phyloP scores from a whole-genome alignment of 805 yeast species.

The Candida ortonii region DNA sequence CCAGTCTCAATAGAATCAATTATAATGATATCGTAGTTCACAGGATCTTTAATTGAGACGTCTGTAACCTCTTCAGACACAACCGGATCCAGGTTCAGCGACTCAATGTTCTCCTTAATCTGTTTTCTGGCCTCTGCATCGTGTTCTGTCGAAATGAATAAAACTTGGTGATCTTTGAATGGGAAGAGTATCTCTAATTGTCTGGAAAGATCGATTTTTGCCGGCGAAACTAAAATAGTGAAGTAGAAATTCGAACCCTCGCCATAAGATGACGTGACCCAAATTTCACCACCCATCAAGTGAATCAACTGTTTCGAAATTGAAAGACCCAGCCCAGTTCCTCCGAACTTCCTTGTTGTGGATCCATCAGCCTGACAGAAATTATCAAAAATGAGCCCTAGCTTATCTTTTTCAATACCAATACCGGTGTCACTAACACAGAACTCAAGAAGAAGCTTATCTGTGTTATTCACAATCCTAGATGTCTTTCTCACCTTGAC shows the following conservation, averaged over 20 bases:
- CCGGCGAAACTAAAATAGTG: constrained; percentile 76
- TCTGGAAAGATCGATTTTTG: constrained; percentile 56
- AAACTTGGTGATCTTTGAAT: constrained; percentile 64
- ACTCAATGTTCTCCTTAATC: constrained; percentile 48
- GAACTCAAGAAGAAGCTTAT: constrained; percentile 63
- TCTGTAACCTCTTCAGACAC: constrained; percentile 51
- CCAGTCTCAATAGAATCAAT: constrained; percentile 80
- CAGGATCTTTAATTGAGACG: constrained; percentile 54
- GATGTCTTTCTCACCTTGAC: constrained; percentile 63
- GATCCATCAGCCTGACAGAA: constrained; percentile 95
- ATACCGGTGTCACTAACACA: constrained; percentile 91
- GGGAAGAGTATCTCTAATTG: constrained; percentile 70
- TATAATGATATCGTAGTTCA: constrained; percentile 74
- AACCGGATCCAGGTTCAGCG: constrained; percentile 62
- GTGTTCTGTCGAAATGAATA: constrained; percentile 68
- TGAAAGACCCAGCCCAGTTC: constrained; percentile 86
- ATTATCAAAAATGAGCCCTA: constrained; percentile 82
- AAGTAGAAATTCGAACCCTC: constrained; percentile 81
- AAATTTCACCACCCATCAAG: constrained; percentile 90
- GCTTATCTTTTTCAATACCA: constrained; percentile 81
- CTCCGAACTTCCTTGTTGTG: constrained; percentile 88
- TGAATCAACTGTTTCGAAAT: constrained; percentile 85
- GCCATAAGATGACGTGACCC: constrained; percentile 83
- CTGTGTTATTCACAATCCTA: constrained; percentile 34
- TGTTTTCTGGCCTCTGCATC: constrained; percentile 46